Evolutionary conservation across 495 filamentous ascomycete species (phyloP), one percentile per base, ranked within the genome.

Genomic region (Penicillium pancosmium): DNA sequence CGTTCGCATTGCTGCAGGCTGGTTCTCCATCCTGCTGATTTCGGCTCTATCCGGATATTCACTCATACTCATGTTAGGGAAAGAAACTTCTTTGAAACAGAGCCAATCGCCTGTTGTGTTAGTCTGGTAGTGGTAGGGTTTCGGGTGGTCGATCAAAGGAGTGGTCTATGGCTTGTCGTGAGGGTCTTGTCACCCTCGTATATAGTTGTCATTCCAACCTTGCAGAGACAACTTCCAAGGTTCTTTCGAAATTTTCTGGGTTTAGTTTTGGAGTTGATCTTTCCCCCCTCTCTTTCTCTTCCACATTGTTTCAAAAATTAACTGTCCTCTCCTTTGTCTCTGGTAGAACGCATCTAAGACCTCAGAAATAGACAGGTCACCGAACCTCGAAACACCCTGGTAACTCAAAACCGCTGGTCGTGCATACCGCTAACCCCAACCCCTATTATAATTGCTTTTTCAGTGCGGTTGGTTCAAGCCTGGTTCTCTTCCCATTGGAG

Each of bases 41-140:
- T 63, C 62, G 66, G 66, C 66, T 54, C 61, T 66, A 66, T 61
- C 66, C 54, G 65, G 56, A 23, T 31, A 31, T 59, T 60, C 64
- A 62, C 68, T 57, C 63, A 58, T 64, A 62, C 68, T 57, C 63
- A 58, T 58, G 18, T 7, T 15, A 52, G 13, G 51, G 50, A 38
- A 60, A 64, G 60, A 68, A 68, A 54, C 62, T 68, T 66, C 60
- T 68, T 70, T 62, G 59, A 61, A 68, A 68, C 50, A 52, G 47
- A 51, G 4, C 62, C 46, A 48, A 55, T 48, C 35, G 23, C 44
- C 43, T 61, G 58, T 52, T 55, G 56, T 41, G 55, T 44, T 49
- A 35, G 55, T 59, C 57, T 34, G 59, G 64, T 41, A 52, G 55
- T 34, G 57, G 64, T 41, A 52, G 34, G 19, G 36, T 36, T 40